Percentiles rank a stretch among this genome's conserved stretches.
Evolutionary conservation across 1,139 yeast genomes (phyloP).

Genomic region (Oligophagozyma castellii): DNA sequence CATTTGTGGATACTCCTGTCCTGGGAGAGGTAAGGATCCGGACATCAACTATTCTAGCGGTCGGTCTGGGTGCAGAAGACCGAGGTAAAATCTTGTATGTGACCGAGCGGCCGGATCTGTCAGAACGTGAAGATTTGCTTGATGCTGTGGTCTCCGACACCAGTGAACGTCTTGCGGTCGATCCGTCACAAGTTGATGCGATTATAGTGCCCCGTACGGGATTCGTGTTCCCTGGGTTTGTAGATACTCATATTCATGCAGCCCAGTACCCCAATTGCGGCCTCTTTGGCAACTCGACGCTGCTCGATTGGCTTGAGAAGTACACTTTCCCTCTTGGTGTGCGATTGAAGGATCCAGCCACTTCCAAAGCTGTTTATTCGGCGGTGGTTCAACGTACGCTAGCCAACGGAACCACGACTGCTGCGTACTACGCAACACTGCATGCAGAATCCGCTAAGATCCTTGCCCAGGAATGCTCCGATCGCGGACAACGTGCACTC

Average conservation of each 20-base stretch:
- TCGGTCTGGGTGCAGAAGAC: too few species aligned
- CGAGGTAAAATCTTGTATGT: too few species aligned
- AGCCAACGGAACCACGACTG: constrained; percentile 77
- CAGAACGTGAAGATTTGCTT: constrained; percentile 15
- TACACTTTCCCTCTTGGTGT: constrained; percentile 86
- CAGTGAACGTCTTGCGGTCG: constrained; percentile 10
- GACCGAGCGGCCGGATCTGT: constrained; percentile 2
- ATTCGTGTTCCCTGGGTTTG: constrained; percentile 81
- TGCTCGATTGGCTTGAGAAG: constrained; percentile 74
- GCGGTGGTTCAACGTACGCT: constrained; percentile 57
- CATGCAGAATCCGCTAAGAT: constrained; percentile 63
- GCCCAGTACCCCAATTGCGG: constrained; percentile 95
- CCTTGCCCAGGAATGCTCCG: constrained; percentile 58
- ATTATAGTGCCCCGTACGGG: constrained; percentile 16
- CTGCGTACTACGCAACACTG: constrained; percentile 81
- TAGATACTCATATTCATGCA: constrained; percentile 94
- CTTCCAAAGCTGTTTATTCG: constrained; percentile 49
- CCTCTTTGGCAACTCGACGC: constrained; percentile 71
- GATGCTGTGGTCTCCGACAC: constrained; percentile 16
- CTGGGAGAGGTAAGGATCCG: constrained; percentile 36
- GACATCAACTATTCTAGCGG: constrained; percentile 40
- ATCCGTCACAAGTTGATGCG: constrained; percentile 9
- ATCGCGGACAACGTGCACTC: constrained; percentile 71
- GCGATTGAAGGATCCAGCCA: constrained; percentile 33
- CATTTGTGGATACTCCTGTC: constrained; percentile 42